These are phyloP conservation scores for Incumbomyces lentus DNA, from an alignment of 2,329 filamentous ascomycete species.

Conservation along the genomic window DNA sequence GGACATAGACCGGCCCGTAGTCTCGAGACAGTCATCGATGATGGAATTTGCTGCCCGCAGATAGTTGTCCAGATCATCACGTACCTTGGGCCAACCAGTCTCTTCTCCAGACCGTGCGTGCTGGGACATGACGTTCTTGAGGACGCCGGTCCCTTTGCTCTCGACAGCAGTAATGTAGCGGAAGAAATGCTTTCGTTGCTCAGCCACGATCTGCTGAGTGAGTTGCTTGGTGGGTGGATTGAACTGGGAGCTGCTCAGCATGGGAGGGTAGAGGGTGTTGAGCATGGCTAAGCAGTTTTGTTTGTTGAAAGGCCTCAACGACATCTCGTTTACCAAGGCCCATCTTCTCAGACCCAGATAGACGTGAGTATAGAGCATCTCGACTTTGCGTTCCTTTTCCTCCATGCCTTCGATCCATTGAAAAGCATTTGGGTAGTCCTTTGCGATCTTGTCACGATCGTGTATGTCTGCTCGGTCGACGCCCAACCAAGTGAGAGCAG, in stretches of 20 bases:
- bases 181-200: slow-evolving; percentile 53
- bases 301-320: slow-evolving; percentile 52
- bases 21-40: slow-evolving; percentile 48
- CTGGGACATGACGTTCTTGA: slow-evolving; percentile 45
- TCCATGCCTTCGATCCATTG: slow-evolving; percentile 46
- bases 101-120: slow-evolving; percentile 41
- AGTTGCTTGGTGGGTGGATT: slow-evolving; percentile 42
- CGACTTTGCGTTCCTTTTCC: slow-evolving; percentile 41
- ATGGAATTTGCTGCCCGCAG: slow-evolving; percentile 48
- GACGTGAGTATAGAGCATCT: slow-evolving; percentile 49
- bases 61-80: slow-evolving; percentile 47
- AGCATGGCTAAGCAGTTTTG: slow-evolving; percentile 58
- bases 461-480: slow-evolving; percentile 40
- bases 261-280: slow-evolving; percentile 56
- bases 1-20: slow-evolving; percentile 34
- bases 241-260: slow-evolving; percentile 28
- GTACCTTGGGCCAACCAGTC: slow-evolving; percentile 45
- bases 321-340: slow-evolving; percentile 57
- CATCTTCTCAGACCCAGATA: slow-evolving; percentile 54
- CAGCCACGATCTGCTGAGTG: slow-evolving; percentile 41
- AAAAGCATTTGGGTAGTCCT: slow-evolving; percentile 44
- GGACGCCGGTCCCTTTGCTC: slow-evolving; percentile 42
- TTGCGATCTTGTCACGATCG: slow-evolving; percentile 39
- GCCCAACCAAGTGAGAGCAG: slow-evolving; percentile 47
- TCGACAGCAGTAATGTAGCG: slow-evolving; percentile 51